A percentile compares a stretch with the other conserved stretches of the same genome.
Conservation (phyloP, 164 flowering plant species). For the Aristolochia contorta region DNA sequence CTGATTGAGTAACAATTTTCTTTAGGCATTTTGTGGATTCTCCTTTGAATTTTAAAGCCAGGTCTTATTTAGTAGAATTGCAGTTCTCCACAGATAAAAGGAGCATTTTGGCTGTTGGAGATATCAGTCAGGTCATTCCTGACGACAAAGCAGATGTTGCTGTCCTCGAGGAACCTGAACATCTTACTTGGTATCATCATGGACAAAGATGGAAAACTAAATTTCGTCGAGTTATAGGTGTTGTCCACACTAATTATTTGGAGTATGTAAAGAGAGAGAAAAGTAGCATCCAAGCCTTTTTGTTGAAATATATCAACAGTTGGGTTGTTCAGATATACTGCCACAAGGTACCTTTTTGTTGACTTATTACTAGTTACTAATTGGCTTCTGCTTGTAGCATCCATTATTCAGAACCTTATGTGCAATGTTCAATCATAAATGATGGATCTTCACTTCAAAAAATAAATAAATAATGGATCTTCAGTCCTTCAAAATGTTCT, state of each 20-base stretch:
- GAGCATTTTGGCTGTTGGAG: constrained; percentile 88
- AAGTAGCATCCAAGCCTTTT: constrained; percentile 56
- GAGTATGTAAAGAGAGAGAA: constrained; percentile 89
- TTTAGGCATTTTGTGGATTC: neutral
- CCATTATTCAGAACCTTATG: neutral
- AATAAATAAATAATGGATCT: too few relatives aligned
- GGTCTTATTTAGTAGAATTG: constrained; percentile 3
- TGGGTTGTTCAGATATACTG: constrained; percentile 91
- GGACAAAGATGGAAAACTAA: constrained; percentile 91
- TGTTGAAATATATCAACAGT: constrained; percentile 52
- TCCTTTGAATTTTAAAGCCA: neutral
- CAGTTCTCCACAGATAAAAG: constrained; percentile 76
- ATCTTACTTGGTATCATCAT: constrained; percentile 99
- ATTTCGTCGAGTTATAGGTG: constrained; percentile 71
- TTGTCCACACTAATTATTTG: constrained; percentile 87
- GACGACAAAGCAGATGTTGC: constrained; percentile 92
- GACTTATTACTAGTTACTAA: constrained; percentile 11
- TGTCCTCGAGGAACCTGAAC: constrained; percentile 98
- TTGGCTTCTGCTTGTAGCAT: too few relatives aligned
- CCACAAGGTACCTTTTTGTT: constrained; percentile 51
- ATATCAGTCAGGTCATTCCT: constrained; percentile 68
- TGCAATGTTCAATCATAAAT: neutral
- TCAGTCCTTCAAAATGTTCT: neutral
- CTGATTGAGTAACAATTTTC: neutral
- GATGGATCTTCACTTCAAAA: too few relatives aligned